Percentiles rank a stretch among this genome's conserved stretches.
Conservation (phyloP, 1,284 basidiomycete species). For the Ustilago xerochloae region DNA sequence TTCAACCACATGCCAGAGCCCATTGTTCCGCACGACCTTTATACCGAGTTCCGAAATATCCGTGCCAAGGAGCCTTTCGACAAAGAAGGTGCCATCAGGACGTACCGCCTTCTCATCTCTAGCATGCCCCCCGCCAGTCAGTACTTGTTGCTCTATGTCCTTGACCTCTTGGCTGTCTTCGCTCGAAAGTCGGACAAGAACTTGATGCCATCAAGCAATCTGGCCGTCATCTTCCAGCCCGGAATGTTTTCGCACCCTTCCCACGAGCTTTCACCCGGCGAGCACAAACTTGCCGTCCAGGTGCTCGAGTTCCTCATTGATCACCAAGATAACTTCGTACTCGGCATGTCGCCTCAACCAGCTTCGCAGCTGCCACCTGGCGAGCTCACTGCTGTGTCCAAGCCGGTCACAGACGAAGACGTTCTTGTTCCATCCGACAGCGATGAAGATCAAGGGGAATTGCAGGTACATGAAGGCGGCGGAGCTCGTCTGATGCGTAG, state of each 20-base stretch:
- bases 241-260: constrained; percentile 80
- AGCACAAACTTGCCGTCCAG: constrained; percentile 86
- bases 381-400: constrained; percentile 60
- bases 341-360: constrained; percentile 61
- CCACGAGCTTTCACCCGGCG: constrained; percentile 72
- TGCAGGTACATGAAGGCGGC: constrained; percentile 64
- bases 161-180: constrained; percentile 94
- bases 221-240: constrained; percentile 68
- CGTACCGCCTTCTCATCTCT: constrained; percentile 85
- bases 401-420: constrained; percentile 33
- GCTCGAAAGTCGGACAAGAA: constrained; percentile 90
- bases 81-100: constrained; percentile 52
- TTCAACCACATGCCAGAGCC: constrained; percentile 96
- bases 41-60: constrained; percentile 85
- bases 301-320: constrained; percentile 95
- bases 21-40: constrained; percentile 87
- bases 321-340: constrained; percentile 66
- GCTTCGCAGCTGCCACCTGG: constrained; percentile 49
- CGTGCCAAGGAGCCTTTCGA: constrained; percentile 69
- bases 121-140: constrained; percentile 88
- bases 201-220: constrained; percentile 88
- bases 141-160: constrained; percentile 92
- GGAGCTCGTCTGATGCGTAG: constrained; percentile 56
- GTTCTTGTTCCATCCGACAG: constrained; percentile 62
- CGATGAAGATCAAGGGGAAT: constrained; percentile 64